Percentiles rank a stretch among this genome's conserved stretches.
Conservation (phyloP, 768 basidiomycete species). For the Cyclocybe aegerita region DNA sequence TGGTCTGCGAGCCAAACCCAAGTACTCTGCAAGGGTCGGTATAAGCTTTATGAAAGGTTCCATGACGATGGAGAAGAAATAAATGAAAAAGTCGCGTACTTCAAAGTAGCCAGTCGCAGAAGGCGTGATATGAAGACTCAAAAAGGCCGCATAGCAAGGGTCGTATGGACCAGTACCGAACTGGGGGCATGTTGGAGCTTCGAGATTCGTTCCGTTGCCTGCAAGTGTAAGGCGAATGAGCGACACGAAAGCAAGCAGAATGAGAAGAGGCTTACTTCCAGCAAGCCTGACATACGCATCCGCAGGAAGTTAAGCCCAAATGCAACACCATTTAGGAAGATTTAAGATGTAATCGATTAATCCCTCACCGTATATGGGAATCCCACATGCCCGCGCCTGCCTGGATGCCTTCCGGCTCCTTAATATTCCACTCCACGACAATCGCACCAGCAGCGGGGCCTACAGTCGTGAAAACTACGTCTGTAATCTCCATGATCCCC, state of each 20-base stretch:
- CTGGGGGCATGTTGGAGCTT: slow-evolving; percentile 43
- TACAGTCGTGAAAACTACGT: slow-evolving; percentile 60
- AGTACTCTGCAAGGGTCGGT: slow-evolving; percentile 44
- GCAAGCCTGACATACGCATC: slow-evolving; percentile 12
- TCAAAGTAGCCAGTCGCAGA: slow-evolving; percentile 60
- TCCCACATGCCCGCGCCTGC: slow-evolving; percentile 62
- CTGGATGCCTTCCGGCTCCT: slow-evolving; percentile 48
- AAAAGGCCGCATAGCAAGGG: slow-evolving; percentile 63
- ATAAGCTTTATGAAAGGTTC: neutral
- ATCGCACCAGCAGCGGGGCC: slow-evolving; percentile 65
- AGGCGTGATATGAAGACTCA: slow-evolving; percentile 60
- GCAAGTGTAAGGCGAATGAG: neutral
- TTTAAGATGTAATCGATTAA: neutral
- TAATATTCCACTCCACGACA: slow-evolving; percentile 68
- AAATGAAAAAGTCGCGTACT: slow-evolving; percentile 28
- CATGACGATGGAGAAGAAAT: neutral
- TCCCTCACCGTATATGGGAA: slow-evolving; percentile 43
- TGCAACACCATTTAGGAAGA: neutral
- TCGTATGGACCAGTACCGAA: slow-evolving; percentile 37
- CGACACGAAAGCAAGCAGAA: slow-evolving; percentile 15
- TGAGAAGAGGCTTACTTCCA: slow-evolving; percentile 26
- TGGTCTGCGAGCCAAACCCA: slow-evolving; percentile 88
- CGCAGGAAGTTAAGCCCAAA: slow-evolving; percentile 20
- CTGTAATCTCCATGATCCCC: slow-evolving; percentile 60
- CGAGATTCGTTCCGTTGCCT: slow-evolving; percentile 57